Base-by-base conservation (phyloP, 306 rosid genomes). In the Fragaria ananassa region DNA sequence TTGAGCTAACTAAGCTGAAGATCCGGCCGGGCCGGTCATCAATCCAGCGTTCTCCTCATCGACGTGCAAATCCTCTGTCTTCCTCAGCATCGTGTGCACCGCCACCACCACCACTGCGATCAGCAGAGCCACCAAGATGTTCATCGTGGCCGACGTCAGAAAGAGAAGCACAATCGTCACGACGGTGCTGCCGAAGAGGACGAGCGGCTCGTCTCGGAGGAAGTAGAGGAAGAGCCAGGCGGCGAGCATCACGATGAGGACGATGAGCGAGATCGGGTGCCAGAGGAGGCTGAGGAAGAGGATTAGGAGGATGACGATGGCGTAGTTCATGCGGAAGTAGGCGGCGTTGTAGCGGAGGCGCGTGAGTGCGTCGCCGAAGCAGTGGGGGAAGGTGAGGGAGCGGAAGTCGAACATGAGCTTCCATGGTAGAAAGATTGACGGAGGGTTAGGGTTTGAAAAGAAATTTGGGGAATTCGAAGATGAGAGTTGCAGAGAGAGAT, bases 231-330 rank as follows among this genome's bases (percentile, higher is more conserved):
- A 91, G 18, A 94, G 64, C 98, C 98, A 94, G 6, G 77, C 86
- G 14, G 87, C 83, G 83, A 87, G 76, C 79, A 90, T 79, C 10
- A 82, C 44, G 35, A 85, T 5, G 75, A 91, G 83, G 47, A 94
- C 98, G 69, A 94, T 86, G 17, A 91, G 91, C n/a, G 98, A 94
- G 11, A 90, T 81, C 6, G 98, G 97, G 79, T 91, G 91, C 93
- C 96, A 91, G 25, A 94, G 75, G 8, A 94, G 90, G 74, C 94
- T 83, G 51, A 94, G 82, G 66, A 91, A 91, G 74, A 94, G 85
- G 29, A 91, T 76, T 0, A 85, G 5, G 23, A 91, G 96, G 1
- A 61, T 67, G 29, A 85, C 6, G 21, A 89, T 85, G 15, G 96
- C 86, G 83, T 94, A 91, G 81, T 94, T 94, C 93, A 90, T 83